A percentile compares a stretch with the other conserved stretches of the same genome.
These are phyloP conservation scores for Pichia nakasei DNA, from an alignment of 805 yeast genomes.

Conservation along the genomic window DNA sequence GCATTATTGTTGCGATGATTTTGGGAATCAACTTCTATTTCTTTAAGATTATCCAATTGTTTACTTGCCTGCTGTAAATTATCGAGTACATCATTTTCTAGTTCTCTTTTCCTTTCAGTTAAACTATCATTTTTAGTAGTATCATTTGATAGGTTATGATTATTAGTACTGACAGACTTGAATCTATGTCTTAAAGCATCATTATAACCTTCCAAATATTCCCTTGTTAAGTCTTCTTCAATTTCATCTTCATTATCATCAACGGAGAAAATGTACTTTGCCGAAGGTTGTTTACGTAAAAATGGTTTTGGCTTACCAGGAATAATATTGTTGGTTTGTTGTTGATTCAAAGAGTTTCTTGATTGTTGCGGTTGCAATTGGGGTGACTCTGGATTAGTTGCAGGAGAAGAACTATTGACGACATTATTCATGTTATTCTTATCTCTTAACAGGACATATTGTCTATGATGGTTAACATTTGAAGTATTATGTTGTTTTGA, in stretches of 20 bases:
- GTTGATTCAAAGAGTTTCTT: conserved; percentile 10
- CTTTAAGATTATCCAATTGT: conserved; percentile 20
- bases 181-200: conserved; percentile 54
- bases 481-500: conserved; percentile 13
- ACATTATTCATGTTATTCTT: conserved; percentile 8
- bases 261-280: conserved; percentile 52
- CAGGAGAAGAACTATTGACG: conserved; percentile 1
- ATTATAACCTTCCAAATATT: conserved; percentile 62
- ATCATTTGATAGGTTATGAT: conserved; percentile 3
- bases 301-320: conserved; percentile 16
- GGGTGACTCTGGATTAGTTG: conserved; percentile 9
- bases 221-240: conserved; percentile 47
- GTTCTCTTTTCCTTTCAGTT: conserved; percentile 13
- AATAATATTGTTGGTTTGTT: conserved; percentile 1
- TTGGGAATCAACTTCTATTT: conserved; percentile 24
- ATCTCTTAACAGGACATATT: conserved; percentile 24
- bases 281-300: conserved; percentile 21
- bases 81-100: conserved; percentile 23
- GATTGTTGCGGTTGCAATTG: conserved; percentile 6
- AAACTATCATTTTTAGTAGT: conserved; percentile 13
- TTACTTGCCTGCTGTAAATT: conserved; percentile 18
- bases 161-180: conserved; percentile 5
- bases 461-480: conserved; percentile 24
- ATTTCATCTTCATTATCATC: conserved; percentile 76
- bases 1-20: neutral